Evolutionary conservation across 495 filamentous ascomycete species (phyloP).

Genomic region (Sporormia fimetaria): DNA sequence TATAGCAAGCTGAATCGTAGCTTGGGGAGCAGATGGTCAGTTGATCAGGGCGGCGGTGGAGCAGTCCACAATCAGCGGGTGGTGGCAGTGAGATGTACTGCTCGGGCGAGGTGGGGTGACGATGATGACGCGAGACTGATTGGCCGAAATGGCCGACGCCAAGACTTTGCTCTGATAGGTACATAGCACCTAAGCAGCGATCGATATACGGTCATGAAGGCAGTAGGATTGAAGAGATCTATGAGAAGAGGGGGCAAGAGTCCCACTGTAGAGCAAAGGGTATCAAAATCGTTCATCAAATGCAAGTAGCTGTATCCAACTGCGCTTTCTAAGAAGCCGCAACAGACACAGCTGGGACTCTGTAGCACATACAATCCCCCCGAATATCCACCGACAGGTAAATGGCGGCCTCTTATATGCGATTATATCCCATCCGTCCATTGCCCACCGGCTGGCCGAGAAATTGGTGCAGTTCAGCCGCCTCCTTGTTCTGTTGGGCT

Average conservation of each 20-base stretch:
- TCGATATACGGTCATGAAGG: too few species aligned
- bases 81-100: too few species aligned
- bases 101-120: constrained; percentile 1
- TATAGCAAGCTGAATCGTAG: not conserved
- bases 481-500: constrained; percentile 45
- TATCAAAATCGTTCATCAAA: too few species aligned
- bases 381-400: not conserved
- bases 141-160: not conserved
- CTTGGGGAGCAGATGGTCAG: not conserved
- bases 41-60: not conserved
- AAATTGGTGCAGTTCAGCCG: constrained; percentile 50
- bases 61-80: not conserved
- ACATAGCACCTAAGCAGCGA: too few species aligned
- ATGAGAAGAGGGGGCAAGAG: too few species aligned
- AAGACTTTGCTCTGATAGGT: too few species aligned
- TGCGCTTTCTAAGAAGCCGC: not conserved
- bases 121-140: not conserved
- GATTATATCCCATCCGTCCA: constrained; percentile 3
- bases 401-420: constrained; percentile 2
- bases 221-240: too few species aligned
- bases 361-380: not conserved
- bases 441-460: constrained; percentile 4
- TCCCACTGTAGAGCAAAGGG: too few species aligned
- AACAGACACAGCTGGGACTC: not conserved
- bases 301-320: too few species aligned